Percentiles rank a stretch among this genome's conserved stretches.
These are phyloP conservation scores for Wickerhamomyces bovis DNA, from an alignment of 805 yeast species.

Conservation along the genomic window DNA sequence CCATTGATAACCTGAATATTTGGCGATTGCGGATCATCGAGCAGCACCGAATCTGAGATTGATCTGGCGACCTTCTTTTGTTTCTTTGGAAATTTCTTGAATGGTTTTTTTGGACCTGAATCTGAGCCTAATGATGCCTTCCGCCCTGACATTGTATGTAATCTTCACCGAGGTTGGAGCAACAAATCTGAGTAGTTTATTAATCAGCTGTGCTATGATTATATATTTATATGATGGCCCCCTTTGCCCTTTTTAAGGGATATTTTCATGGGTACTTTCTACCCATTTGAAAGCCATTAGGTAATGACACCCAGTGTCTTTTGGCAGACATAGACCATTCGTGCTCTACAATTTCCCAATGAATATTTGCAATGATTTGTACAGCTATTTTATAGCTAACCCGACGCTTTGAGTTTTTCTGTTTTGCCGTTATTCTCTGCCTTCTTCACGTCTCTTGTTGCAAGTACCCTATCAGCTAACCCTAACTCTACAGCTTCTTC, in stretches of 20 bases:
- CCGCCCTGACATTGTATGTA: background rate
- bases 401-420: background rate
- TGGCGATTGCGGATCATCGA: background rate
- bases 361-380: too few species aligned
- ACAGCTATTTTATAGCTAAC: background rate
- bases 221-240: background rate
- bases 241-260: background rate
- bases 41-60: background rate
- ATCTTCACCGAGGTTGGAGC: background rate
- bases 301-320: background rate
- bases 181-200: too few species aligned
- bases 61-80: background rate
- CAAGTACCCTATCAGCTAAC: conserved; percentile 26
- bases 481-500: conserved; percentile 28
- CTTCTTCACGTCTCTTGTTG: conserved; percentile 8
- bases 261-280: background rate
- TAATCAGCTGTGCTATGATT: background rate
- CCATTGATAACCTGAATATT: background rate
- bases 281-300: conserved; percentile 1
- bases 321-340: background rate
- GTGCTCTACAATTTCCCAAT: too few species aligned
- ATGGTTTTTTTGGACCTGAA: background rate
- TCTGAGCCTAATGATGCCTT: background rate
- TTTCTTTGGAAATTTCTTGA: background rate
- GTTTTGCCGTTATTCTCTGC: background rate